Base-by-base conservation (phyloP, 169 alveolate species). In the Plasmodium inui region DNA sequence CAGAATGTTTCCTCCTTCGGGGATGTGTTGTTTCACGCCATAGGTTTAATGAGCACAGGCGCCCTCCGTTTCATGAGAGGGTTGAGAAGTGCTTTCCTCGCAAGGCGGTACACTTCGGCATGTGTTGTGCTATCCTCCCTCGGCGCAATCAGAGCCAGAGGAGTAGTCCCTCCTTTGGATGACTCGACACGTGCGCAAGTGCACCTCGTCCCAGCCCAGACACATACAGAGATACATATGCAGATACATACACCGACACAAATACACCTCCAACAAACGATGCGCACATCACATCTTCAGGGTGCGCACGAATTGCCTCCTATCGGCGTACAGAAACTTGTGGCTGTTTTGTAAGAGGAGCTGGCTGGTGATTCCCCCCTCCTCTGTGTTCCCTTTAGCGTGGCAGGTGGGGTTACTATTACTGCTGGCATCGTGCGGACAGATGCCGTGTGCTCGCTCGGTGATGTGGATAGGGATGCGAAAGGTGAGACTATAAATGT, bases 391-490 rank as follows among this genome's bases (percentile, higher is more conserved):
- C 7, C 9, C 34, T 39, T 34, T 67, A 44, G 44, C 22, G 32
- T n/a, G 34, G 7, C 28, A 44, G 32, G 61, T 2, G 14, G 55
- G 50, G 71, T 53, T 70, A 6, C 10, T 3, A 1, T 41, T 12
- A 14, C n/a, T 19, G 26, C 22, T 34, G 46, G 79, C 37, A 10
- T 82, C 39, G 37, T 82, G 57, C 22, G 61, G 61, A 10, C 55
- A 82, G 10, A 57, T n/a, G 41, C 55, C 61, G 67, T 82, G 76
- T 3, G 53, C 50, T 61, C 55, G 26, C n/a, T 37, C 83, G 44
- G 34, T 83, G 32, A 83, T 30, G 50, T 32, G 50, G 19, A 83
- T 44, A n/a, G 92, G 92, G 30, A 83, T 83, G 17, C 41, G 82
- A 41, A 83, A 83, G 19, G 26, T 61, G 26, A 83, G 30, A 10